These are phyloP conservation scores for Rhizoclosmatium globosum DNA, from an alignment of 192 early-diverging fungal species.

Conservation along the genomic window DNA sequence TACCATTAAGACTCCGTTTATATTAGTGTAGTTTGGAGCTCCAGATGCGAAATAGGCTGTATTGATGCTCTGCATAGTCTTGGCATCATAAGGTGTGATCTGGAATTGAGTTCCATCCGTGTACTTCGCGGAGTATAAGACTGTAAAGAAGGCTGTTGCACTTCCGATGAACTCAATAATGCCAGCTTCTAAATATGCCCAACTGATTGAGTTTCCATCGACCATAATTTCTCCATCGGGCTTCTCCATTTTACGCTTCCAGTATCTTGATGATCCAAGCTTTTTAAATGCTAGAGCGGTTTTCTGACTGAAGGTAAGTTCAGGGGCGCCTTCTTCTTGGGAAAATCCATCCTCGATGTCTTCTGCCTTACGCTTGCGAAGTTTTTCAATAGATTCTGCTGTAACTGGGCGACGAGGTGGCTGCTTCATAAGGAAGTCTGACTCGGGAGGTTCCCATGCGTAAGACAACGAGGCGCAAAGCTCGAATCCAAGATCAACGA, in stretches of 20 bases:
- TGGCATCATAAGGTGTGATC: conserved; percentile 20
- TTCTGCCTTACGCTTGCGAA: conserved; percentile 19
- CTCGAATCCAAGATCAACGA: conserved; percentile 96
- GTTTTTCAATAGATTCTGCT: conserved; percentile 66
- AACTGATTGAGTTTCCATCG: conserved; percentile 80
- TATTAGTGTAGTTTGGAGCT: conserved; percentile 26
- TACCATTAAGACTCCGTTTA: conserved; percentile 45
- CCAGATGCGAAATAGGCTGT: conserved; percentile 10
- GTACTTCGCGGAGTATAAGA: conserved; percentile 67
- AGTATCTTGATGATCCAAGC: conserved; percentile 20
- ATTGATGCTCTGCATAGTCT: not conserved
- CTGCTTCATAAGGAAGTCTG: conserved; percentile 84
- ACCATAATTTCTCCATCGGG: conserved; percentile 88
- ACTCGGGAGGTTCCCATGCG: conserved; percentile 93
- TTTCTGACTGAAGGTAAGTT: not conserved
- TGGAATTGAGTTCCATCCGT: conserved; percentile 29
- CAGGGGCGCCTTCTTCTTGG: not conserved
- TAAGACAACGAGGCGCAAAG: conserved; percentile 84
- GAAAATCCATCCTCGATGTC: conserved; percentile 32
- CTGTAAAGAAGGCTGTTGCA: conserved; percentile 80
- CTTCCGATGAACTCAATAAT: conserved; percentile 79
- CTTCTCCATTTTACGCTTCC: conserved; percentile 62
- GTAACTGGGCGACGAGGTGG: conserved; percentile 92
- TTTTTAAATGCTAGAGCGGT: not conserved
- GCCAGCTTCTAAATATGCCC: conserved; percentile 89